Evolutionary conservation across 179 eudicot species (phyloP).

Genomic region (Beta macrorhiza): DNA sequence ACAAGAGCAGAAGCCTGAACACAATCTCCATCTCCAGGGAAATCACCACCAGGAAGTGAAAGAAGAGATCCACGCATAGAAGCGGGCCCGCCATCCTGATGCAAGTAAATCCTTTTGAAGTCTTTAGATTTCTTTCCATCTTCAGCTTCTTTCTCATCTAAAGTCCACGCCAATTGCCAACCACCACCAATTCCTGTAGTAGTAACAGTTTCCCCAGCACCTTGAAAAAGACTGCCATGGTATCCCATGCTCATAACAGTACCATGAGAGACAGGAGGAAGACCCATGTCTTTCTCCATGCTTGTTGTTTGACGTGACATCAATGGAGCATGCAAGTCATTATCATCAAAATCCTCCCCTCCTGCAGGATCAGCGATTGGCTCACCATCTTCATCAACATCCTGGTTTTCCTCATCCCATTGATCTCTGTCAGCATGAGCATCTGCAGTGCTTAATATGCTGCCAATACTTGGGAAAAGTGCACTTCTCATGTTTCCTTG

Average conservation of each 20-base stretch:
- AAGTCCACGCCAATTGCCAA: slow-evolving; percentile 74
- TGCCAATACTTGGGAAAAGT: slow-evolving; percentile 63
- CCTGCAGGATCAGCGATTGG: slow-evolving; percentile 33
- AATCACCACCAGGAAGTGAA: slow-evolving; percentile 58
- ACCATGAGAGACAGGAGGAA: slow-evolving; percentile 41
- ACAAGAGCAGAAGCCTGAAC: slow-evolving; percentile 66
- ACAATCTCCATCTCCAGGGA: slow-evolving; percentile 43
- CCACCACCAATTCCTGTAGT: slow-evolving; percentile 84
- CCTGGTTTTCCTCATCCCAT: slow-evolving; percentile 74
- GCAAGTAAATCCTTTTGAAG: slow-evolving; percentile 71
- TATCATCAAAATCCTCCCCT: slow-evolving; percentile 61
- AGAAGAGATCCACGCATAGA: slow-evolving; percentile 60
- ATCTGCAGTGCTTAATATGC: slow-evolving; percentile 62
- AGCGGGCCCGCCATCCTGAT: slow-evolving; percentile 50
- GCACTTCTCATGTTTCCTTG: slow-evolving; percentile 62
- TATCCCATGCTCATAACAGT: slow-evolving; percentile 45
- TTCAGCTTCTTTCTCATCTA: slow-evolving; percentile 63
- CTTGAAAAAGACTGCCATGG: slow-evolving; percentile 58
- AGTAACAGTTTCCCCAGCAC: slow-evolving; percentile 53
- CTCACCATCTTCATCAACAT: slow-evolving; percentile 49
- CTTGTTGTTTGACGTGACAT: slow-evolving; percentile 63
- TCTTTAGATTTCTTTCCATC: slow-evolving; percentile 62
- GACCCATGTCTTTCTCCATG: slow-evolving; percentile 43
- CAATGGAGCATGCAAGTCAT: slow-evolving; percentile 59
- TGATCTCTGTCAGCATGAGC: slow-evolving; percentile 43